phyloP scores from a whole-genome alignment of 768 basidiomycete genomes.

The Leccinum rimulosum region DNA sequence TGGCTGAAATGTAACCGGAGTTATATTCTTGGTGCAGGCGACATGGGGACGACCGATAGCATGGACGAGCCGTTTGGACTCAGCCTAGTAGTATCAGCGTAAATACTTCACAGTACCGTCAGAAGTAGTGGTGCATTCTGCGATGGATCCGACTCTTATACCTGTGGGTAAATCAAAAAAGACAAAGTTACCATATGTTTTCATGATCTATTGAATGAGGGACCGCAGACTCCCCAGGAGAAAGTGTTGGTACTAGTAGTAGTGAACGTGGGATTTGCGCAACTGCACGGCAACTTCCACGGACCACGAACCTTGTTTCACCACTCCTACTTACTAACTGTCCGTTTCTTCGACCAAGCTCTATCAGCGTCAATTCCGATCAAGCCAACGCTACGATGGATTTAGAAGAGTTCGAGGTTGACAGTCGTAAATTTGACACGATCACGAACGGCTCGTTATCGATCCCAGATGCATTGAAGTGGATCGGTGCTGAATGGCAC shows the following conservation, averaged over 20 bases:
- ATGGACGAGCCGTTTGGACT: background rate
- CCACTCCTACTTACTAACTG: background rate
- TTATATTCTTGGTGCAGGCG: background rate
- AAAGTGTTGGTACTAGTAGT: too few relatives aligned
- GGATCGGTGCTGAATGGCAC: slow-evolving; percentile 39
- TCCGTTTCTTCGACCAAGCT: background rate
- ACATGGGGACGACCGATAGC: background rate
- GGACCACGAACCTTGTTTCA: background rate
- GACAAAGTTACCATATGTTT: too few relatives aligned
- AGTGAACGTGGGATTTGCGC: background rate
- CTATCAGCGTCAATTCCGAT: background rate
- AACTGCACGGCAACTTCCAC: background rate
- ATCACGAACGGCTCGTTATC: slow-evolving; percentile 6
- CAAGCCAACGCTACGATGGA: slow-evolving; percentile 30
- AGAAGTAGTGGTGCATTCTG: too few relatives aligned
- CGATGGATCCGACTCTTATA: too few relatives aligned
- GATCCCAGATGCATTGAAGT: slow-evolving; percentile 24
- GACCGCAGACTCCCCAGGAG: too few relatives aligned
- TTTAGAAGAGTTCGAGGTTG: slow-evolving; percentile 37
- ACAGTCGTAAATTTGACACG: slow-evolving; percentile 1
- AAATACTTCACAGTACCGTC: too few relatives aligned
- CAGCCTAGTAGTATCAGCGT: background rate
- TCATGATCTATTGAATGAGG: too few relatives aligned
- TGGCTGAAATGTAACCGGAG: background rate
- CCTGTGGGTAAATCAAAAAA: too few relatives aligned